Base-by-base conservation (phyloP, 148 eudicot species). In the Vaccinium corymbosum region DNA sequence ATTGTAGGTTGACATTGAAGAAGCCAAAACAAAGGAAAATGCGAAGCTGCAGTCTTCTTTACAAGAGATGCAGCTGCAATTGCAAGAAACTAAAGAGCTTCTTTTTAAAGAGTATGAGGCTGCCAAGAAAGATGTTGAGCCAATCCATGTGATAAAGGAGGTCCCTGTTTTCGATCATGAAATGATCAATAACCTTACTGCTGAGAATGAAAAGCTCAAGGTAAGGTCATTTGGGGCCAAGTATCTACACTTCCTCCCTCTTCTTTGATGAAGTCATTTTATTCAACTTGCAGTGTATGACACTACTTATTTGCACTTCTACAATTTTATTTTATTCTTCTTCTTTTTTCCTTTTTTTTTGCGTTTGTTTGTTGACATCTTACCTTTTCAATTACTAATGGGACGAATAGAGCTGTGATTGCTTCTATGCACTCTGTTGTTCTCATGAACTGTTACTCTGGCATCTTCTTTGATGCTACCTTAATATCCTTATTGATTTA, bases 151-250 rank as follows among this genome's bases (percentile, higher is more conserved):
- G 25, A 79, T 77, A 49, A 89, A 89, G 87, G 93, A 93, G 84
- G 89, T 88, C 84, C 84, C 89, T 15, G 91, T 84, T 82, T 83
- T 83, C 78, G 90, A 90, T 83, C 22, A 90, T 85, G 95, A 93
- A 81, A 80, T 85, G 80, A 85, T 91, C 53, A 77, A 85, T 73
- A 89, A 85, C 4, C 88, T 96, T 81, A 90, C 89, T 50, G 80
- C 84, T 68, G 98, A 96, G 88, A 96, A 93, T 87, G 91, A 91
- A 82, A 86, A 91, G 70, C 93, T 93, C 78, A 96, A 94, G 93
- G 98, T 96, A 83, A 84, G 74, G 7, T 80, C 42, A 9, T 42
- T 19, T 20, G 74, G 29, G 20, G 51, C 57, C 62, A 59, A 46
- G 20, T 62, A 25, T 13, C 80, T 25, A 25, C 51, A 12, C 66